Evolutionary conservation across 106 monocot genomes (phyloP), one percentile per base, ranked within the genome.

Genomic region (Agapanthus africanus): DNA sequence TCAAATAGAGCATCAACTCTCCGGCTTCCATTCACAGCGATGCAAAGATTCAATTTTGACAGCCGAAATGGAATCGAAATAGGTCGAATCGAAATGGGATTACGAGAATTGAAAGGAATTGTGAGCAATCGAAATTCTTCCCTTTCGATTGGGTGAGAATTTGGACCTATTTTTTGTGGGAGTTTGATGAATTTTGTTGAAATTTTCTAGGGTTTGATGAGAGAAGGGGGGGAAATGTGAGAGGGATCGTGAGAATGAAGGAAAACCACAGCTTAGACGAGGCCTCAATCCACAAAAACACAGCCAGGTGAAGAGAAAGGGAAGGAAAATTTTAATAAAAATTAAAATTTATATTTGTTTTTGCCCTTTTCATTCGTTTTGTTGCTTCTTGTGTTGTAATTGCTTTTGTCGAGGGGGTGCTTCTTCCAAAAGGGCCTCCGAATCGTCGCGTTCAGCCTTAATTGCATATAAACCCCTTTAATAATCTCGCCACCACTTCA

Each of bases 1-100:
- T 83, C 74, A 75, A 39, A 81, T 79, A 78, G 21, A 83, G 54
- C 78, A 71, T 71, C 49, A 46, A 38, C 59, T 40, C 65, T 33
- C 37, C 15, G 60, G n/a, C 78, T 57, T 51, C 59, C 66, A 19
- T 61, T 33, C 59, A 59, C 63, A 38, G 4, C n/a, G 28, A 16
- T n/a, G 5, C 33, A 42, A 30, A 54, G 0, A 69, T 47, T 37
- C 15, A 30, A 19, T 41, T 67, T 13, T 66, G 28, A 40, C 11
- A 22, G 2, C 14, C 4, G 37, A 32, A 74, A 21, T 40, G 27
- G 19, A 22, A 23, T 7, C 39, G 18, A 46, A 61, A 54, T 42
- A 32, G 57, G 74, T 14, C 34, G 28, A 49, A 66, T 49, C 38
- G 31, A 54, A 72, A 37, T 50, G 44, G 56, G 26, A 59, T 23